Base-by-base conservation (phyloP, 208 protist genomes). In the Endotrypanum monterogeii region DNA sequence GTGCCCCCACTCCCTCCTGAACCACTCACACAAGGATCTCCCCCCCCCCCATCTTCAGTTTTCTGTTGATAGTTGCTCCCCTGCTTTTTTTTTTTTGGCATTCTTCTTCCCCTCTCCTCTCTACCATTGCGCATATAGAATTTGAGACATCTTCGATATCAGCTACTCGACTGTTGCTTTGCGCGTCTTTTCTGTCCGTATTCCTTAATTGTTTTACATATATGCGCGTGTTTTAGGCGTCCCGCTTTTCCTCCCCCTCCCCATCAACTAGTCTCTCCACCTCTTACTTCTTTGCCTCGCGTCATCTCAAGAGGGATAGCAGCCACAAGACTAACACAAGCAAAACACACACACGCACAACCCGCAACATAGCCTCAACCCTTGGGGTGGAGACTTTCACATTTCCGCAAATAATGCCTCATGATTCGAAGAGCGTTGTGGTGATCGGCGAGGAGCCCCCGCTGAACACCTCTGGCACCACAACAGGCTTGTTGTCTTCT, bases 401-500 rank as follows among this genome's bases (percentile, higher is more conserved):
- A n/a, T n/a, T n/a, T n/a, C 32, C 0, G 30, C 32, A 20, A 6
- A 63, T 66, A 20, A 25, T 39, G 60, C 39, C 18, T 3, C 35
- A 9, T 46, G 23, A 46, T n/a, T 46, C 73, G 1, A 66, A 46
- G 1, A 65, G 66, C 54, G 46, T 71, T n/a, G 54, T 71, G 4
- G 73, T 77, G 44, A 50, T 11, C 28, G 56, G 63, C 12, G 73
- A 77, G 39, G 70, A 61, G 55, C 61, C 69, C 20, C 71, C 85
- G 5, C 80, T 83, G 35, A 74, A 70, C 32, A 55, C 75, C 18
- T 73, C 76, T 32, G 85, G 75, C 25, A 73, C 69, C 54, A 80
- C 84, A 25, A 83, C 73, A 14, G 78, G 81, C 60, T 79, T 86
- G 32, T 48, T 2, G 3, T 1, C 57, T 0, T 4, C 23, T 55